Evolutionary conservation across 495 filamentous ascomycete species (phyloP), one percentile per base, ranked within the genome.

Genomic region (Cladorrhinum samala): DNA sequence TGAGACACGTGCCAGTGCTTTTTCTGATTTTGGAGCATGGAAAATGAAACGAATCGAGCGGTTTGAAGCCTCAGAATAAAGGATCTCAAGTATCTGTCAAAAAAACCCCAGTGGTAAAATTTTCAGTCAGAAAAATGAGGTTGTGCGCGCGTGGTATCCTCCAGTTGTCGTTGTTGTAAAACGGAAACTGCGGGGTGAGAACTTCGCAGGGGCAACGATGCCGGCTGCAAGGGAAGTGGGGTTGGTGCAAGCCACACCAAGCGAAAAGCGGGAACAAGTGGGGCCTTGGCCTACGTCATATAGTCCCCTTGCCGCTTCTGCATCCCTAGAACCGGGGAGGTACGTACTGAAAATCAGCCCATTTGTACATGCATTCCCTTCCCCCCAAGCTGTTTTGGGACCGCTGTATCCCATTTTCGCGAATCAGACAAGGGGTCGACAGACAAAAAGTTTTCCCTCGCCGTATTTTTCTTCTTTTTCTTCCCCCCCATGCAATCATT

Each of bases 261-360:
- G 45, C 14, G 3, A 44, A 18, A 9, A 20, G 20, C 16, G 41
- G 41, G 2, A 17, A 17, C 1, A 17, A 41, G 56, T 56, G 56
- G 36, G 20, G 30, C 18, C 60, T 63, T 54, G 60, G 60, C 60
- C 36, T 39, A 63, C 47, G 57, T 63, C 54, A 52, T 23, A n/a
- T 14, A 14, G 4, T 4, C 17, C 17, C 39, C 13, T 2, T n/a
- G 18, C 49, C 20, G 25, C 18, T 41, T 33, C 46, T 23, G 46
- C 37, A 36, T 45, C 47, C 48, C 49, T 19, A 43, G 23, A 11
- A 21, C 19, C 11, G 8, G 23, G n/a, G 36, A 39, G 44, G 36
- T 50, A 52, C 47, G 46, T 48, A 54, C 47, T 40, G 23, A 58
- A 61, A 61, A 61, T 61, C 58, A 61, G 58, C 36, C 45, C 58